Base-by-base conservation (phyloP, 345 rosid species). In the Salix udensis region DNA sequence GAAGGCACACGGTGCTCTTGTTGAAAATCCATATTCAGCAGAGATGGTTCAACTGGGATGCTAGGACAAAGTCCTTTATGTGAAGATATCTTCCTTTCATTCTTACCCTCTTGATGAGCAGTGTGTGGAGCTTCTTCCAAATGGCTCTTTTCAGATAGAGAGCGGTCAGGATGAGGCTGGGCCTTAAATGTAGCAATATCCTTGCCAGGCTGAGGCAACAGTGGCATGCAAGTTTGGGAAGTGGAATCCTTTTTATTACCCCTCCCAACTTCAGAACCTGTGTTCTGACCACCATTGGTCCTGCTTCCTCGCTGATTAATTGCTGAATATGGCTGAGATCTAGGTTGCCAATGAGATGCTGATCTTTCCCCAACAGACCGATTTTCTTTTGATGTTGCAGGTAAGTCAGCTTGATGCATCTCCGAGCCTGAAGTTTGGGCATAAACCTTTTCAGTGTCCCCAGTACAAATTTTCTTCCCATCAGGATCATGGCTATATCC, bases 311-410 rank as follows among this genome's bases (percentile, higher is more conserved):
- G 84, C 69, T 82, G 82, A 79, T 70, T 81, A 74, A 81, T 64
- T 67, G 79, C 55, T 69, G 78, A 78, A 42, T 67, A 77, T 82
- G 87, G 36, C 53, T 86, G 92, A 15, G 90, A 75, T 78, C 85
- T 94, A 31, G 94, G 97, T 73, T 92, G 94, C 97, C 97, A 92
- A 18, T 91, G 94, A 75, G 91, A 76, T 55, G 84, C 53, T 75
- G 86, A 65, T 67, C 84, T 81, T 71, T 92, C 94, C 60, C 88
- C 92, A 71, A 46, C 72, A 76, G 74, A 82, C 81, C 84, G 90
- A 72, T 79, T 86, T 82, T 91, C 98, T 83, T 88, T 92, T 44
- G 90, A 85, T 62, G 82, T 74, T 82, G 82, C 75, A 53, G 76
- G 77, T 34, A 74, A 61, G 61, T 83, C 91, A 40, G 77, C 67